These are phyloP conservation scores for Saccharomyces cerevisiae DNA, from an alignment of 805 yeast genomes.

Conservation along the genomic window DNA sequence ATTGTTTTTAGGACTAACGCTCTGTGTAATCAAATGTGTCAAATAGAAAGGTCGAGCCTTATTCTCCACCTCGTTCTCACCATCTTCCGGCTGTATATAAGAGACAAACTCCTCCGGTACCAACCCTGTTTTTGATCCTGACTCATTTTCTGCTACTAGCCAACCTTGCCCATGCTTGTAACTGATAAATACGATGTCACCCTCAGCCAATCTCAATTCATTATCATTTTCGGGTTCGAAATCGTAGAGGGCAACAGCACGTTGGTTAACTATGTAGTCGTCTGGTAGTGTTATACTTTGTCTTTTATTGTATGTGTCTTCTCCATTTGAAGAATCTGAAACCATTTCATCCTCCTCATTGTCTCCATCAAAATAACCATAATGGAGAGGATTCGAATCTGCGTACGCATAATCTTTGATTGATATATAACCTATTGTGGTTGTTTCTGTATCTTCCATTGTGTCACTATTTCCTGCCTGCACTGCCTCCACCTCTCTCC, in stretches of 20 bases:
- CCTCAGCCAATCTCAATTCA: constrained; percentile 69
- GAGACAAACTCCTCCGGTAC: constrained; percentile 94
- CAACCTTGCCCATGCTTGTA: constrained; percentile 97
- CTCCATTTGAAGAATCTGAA: constrained; percentile 13
- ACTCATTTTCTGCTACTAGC: constrained; percentile 73
- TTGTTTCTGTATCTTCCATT: background rate
- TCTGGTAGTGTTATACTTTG: constrained; percentile 29
- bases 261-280: constrained; percentile 36
- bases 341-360: constrained; percentile 21
- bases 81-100: constrained; percentile 22
- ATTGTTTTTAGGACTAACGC: constrained; percentile 14
- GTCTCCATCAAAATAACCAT: constrained; percentile 41
- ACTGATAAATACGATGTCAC: constrained; percentile 76
- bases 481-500: background rate
- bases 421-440: constrained; percentile 33
- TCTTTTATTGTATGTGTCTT: constrained; percentile 17
- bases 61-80: constrained; percentile 15
- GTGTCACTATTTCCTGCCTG: background rate
- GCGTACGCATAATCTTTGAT: constrained; percentile 82
- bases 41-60: constrained; percentile 42
- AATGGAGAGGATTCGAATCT: constrained; percentile 58
- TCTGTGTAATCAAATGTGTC: constrained; percentile 27
- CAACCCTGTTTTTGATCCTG: constrained; percentile 53
- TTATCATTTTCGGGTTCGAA: constrained; percentile 91
- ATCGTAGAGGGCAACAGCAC: constrained; percentile 83